A percentile compares a stretch with the other conserved stretches of the same genome.
phyloP scores from a whole-genome alignment of 352 stramenopile genomes.

The Blastocystis sp. region DNA sequence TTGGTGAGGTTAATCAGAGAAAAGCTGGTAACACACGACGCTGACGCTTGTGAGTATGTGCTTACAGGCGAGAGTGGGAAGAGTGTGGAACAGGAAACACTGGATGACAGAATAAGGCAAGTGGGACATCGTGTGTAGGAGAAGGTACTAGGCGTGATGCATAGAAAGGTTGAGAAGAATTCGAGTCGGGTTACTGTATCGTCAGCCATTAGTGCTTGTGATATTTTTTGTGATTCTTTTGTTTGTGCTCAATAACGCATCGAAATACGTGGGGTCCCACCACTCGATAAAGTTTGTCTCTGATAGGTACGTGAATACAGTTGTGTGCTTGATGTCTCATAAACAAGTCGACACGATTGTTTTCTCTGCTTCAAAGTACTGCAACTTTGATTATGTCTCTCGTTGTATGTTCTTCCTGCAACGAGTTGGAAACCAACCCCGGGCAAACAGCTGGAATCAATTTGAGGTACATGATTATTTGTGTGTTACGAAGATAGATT shows the following conservation, averaged over 20 bases:
- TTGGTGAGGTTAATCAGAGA: neutral
- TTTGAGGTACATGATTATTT: neutral
- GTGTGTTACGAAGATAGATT: neutral
- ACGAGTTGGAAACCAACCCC: neutral
- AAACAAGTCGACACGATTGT: slow-evolving; percentile 24
- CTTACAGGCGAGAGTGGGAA: neutral
- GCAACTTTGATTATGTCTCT: neutral
- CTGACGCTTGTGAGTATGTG: neutral
- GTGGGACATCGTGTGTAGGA: neutral
- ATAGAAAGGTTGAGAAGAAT: slow-evolving; percentile 16
- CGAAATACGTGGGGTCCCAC: neutral
- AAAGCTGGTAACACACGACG: neutral
- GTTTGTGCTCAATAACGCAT: neutral
- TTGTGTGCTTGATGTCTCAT: neutral
- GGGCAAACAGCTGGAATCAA: neutral
- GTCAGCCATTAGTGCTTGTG: slow-evolving; percentile 31
- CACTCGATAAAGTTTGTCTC: neutral
- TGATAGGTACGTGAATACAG: neutral
- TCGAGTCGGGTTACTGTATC: neutral
- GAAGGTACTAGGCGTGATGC: neutral
- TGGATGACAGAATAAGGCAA: neutral
- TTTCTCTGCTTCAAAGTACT: neutral
- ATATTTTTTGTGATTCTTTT: neutral
- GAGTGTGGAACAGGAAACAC: neutral
- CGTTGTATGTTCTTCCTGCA: neutral